These are phyloP conservation scores for Mrakia frigida DNA, from an alignment of 768 basidiomycete species.

Conservation along the genomic window DNA sequence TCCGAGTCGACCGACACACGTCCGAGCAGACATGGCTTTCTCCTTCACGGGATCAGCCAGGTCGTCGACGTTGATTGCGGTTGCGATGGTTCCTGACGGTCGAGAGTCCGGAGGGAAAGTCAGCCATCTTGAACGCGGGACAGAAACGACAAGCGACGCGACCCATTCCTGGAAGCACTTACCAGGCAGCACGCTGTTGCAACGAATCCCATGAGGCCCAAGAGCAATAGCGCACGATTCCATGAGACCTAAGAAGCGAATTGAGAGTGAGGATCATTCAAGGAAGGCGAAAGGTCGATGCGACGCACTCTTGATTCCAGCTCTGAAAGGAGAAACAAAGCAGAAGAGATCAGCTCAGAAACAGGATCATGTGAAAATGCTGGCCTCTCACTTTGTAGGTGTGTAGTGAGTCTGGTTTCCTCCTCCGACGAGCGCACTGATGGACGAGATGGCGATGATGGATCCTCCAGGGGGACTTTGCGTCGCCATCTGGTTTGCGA, in stretches of 20 bases:
- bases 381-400: constrained; percentile 54
- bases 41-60: constrained; percentile 58
- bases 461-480: constrained; percentile 67
- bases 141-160: too few relatives aligned
- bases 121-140: too few relatives aligned
- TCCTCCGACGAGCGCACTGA: constrained; percentile 71
- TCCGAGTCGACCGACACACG: constrained; percentile 63
- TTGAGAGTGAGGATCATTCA: neutral
- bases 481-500: constrained; percentile 66
- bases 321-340: constrained; percentile 41
- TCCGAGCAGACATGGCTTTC: constrained; percentile 60
- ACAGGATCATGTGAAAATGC: too few relatives aligned
- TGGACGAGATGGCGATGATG: constrained; percentile 71
- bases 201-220: constrained; percentile 69
- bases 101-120: too few relatives aligned
- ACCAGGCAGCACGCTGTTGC: constrained; percentile 52
- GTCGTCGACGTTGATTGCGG: constrained; percentile 72
- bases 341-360: too few relatives aligned
- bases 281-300: neutral
- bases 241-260: constrained; percentile 52
- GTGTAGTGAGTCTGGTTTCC: constrained; percentile 71
- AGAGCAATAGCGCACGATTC: constrained; percentile 71
- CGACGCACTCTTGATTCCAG: constrained; percentile 57
- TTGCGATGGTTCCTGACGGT: constrained; percentile 55
- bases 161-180: too few relatives aligned